Base-by-base conservation (phyloP, 2,329 filamentous ascomycete genomes). In the Aspergillus ochraceus region DNA sequence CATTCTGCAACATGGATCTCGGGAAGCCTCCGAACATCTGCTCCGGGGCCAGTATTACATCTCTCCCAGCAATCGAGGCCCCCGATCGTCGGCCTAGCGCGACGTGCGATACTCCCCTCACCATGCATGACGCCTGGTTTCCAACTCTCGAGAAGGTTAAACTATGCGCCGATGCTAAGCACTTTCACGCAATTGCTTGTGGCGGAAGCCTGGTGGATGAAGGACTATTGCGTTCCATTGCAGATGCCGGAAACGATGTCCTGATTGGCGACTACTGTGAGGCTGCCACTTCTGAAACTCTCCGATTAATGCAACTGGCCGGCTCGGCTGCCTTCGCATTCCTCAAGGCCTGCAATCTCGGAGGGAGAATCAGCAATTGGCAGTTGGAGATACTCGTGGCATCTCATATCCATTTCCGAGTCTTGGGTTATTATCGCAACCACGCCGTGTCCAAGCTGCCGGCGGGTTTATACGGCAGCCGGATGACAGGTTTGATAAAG, bases 151-250 rank as follows among this genome's bases (percentile, higher is more conserved):
- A 68, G 46, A 24, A 60, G 24, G 54, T 68, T n/a, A 68, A 70
- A 49, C 51, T 70, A 10, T 64, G 57, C 36, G 54, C 58, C 0
- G 67, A 70, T 49, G 65, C 67, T 24, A 70, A 95, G 73, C 83
- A 92, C 68, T 88, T 90, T 80, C 95, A 94, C 76, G 82, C 89
- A 63, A 90, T 95, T 4, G 91, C 91, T 4, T 63, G 58, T 17
- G 59, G 59, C 5, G 63, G 53, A 1, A 51, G 55, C 2, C 10
- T 52, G 8, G 53, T 55, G 9, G 64, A 68, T 30, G 59, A 65
- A 26, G 67, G 65, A 17, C 29, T 68, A 1, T 51, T 64, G 0
- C 47, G 54, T 2, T 65, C 67, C 1, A 58, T 70, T 20, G 63
- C 67, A 22, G 66, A 68, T 20, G 62, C 68, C 2, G 68, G 60